Evolutionary conservation across 78 protist genomes (phyloP).

Genomic region (Chrysochromulina tobinii): DNA sequence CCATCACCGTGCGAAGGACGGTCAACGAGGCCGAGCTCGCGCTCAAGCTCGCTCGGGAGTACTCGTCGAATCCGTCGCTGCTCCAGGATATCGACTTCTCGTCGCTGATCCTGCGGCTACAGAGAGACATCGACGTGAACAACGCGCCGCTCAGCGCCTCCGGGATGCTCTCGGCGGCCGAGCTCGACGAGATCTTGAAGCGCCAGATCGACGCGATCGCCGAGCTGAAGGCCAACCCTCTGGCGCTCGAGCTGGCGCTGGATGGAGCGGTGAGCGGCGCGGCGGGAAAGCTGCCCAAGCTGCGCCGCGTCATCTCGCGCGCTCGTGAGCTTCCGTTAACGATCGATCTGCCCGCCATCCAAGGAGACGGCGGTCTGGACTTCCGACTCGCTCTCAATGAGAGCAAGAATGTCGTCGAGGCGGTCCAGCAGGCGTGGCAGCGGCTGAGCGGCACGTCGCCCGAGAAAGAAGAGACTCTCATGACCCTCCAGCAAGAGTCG

Average conservation of each 20-base stretch:
- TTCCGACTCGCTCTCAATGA: not conserved
- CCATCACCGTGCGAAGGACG: not conserved
- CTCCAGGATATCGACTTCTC: not conserved
- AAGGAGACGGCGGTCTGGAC: not conserved
- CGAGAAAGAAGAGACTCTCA: not conserved
- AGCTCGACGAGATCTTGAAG: not conserved
- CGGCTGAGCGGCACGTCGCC: not conserved
- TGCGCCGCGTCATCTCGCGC: not conserved
- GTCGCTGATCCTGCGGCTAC: not conserved
- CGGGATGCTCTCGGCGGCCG: not conserved
- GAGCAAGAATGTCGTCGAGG: not conserved
- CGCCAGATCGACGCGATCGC: not conserved
- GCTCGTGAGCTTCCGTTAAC: not conserved
- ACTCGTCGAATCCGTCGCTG: not conserved
- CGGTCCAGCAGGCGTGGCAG: not conserved
- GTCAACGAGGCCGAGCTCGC: constrained; percentile 1
- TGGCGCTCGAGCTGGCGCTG: too few species aligned
- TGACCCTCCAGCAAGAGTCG: not conserved
- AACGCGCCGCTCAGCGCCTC: not conserved
- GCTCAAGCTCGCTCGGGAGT: not conserved
- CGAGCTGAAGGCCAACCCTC: not conserved
- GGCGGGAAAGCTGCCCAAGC: not conserved
- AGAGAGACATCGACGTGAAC: not conserved
- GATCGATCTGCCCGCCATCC: not conserved
- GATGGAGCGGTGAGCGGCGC: not conserved